A percentile compares a stretch with the other conserved stretches of the same genome.
phyloP scores from a whole-genome alignment of 805 yeast genomes.

The Yarrowia divulgata region DNA sequence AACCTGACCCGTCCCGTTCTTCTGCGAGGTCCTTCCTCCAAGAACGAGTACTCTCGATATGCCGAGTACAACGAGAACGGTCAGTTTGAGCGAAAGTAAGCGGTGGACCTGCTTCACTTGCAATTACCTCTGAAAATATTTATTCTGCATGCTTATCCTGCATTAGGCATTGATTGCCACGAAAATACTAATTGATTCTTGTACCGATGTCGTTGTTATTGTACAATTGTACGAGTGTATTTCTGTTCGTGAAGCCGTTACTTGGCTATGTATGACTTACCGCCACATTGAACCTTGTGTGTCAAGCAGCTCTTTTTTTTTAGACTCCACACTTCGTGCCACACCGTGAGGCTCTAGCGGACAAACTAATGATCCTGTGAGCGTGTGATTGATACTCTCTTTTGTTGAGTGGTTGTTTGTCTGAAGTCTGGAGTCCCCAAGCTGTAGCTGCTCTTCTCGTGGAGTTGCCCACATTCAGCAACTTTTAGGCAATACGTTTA shows the following conservation, averaged over 20 bases:
- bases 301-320: background rate
- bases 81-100: slow-evolving; percentile 29
- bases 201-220: background rate
- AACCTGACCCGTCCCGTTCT: slow-evolving; percentile 37
- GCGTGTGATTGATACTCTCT: background rate
- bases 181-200: slow-evolving; percentile 13
- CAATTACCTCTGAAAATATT: slow-evolving; percentile 20
- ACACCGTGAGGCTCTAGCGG: background rate
- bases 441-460: background rate
- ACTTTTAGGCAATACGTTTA: background rate
- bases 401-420: background rate
- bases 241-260: slow-evolving; percentile 3
- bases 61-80: slow-evolving; percentile 38
- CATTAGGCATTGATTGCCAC: background rate
- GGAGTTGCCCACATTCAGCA: background rate
- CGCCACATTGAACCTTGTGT: slow-evolving; percentile 18
- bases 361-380: background rate
- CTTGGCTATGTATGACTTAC: background rate
- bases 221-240: background rate
- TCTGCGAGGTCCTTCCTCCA: slow-evolving; percentile 39
- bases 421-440: background rate
- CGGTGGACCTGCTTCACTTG: background rate
- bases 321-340: background rate
- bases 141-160: slow-evolving; percentile 26
- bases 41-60: slow-evolving; percentile 25